Base-by-base conservation (phyloP, 2,329 filamentous ascomycete species). In the Claviceps humidiphila region DNA sequence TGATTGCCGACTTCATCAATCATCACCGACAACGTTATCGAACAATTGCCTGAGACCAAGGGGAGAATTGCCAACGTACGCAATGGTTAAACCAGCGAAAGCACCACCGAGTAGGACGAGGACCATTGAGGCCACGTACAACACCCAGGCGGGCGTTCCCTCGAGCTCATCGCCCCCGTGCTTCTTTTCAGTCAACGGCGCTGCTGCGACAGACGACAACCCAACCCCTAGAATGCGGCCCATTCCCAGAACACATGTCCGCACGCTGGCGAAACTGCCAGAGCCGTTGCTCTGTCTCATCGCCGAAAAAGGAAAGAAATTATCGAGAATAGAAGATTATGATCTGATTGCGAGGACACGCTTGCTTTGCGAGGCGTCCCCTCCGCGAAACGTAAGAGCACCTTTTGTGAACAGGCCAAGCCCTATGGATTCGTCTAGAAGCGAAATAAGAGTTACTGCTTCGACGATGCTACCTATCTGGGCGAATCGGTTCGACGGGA, bases 11-110 rank as follows among this genome's bases (percentile, higher is more conserved):
- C 9, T n/a, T 34, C 22, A 38, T 30, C 17, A 42, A 30, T 22
- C 3, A 30, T 22, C 20, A 42, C 1, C n/a, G 3, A 13, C 30
- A 34, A 34, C 3, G 9, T 11, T 9, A 34, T 34, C 30, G 30
- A 34, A 11, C 9, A 34, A 34, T 4, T 34, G 30, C 9, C 30
- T 22, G 16, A 20, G 26, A 38, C 24, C 9, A 44, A 34, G 38
- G 22, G 14, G 16, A 30, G 7, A 26, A 3, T n/a, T 5, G 11
- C 38, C 50, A 47, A 75, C 81, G 66, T 71, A 85, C 77, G 87
- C 87, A 64, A 93, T 89, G 17, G 93, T 98, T 68, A 98, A 71
- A 38, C 93, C 93, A 9, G 93, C 93, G 71, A 98, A 98, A 41
- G 88, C 89, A 56, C 93, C 93, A 56, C 93, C 93, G 1, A 87